These are phyloP conservation scores for Xylaria sp. DNA, from an alignment of 2,329 filamentous ascomycete species.

Conservation along the genomic window DNA sequence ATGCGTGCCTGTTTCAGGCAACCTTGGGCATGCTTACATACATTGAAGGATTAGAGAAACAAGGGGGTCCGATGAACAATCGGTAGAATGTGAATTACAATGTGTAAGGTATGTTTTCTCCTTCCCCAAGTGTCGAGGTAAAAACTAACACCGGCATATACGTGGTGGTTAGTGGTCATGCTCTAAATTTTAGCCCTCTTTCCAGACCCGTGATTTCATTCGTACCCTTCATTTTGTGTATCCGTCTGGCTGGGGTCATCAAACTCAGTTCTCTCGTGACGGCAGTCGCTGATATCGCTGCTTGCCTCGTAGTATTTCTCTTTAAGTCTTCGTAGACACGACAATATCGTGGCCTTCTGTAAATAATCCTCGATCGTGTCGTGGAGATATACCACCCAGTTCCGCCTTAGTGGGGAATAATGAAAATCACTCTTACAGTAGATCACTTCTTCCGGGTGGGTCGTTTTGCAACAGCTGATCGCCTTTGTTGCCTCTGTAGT, in stretches of 20 bases:
- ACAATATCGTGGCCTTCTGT: background rate
- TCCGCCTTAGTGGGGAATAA: background rate
- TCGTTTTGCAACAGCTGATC: background rate
- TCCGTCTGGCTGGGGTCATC: no score
- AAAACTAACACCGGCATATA: no score
- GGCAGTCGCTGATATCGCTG: background rate
- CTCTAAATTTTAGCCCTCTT: constrained; percentile 10
- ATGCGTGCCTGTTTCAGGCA: constrained; percentile 13
- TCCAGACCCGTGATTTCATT: background rate
- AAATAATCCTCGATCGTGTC: background rate
- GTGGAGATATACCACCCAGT: background rate
- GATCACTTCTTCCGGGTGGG: background rate
- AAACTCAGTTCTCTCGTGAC: constrained; percentile 2
- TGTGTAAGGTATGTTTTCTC: background rate
- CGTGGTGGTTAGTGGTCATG: constrained; percentile 1
- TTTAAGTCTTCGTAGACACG: background rate
- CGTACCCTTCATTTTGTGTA: background rate
- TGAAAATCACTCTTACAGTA: background rate
- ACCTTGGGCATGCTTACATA: constrained; percentile 6
- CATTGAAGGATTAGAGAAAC: background rate
- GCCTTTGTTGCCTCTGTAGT: background rate
- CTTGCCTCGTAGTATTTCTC: background rate
- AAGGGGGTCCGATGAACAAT: background rate
- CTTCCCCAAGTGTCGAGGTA: background rate
- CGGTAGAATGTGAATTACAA: background rate